A percentile compares a stretch with the other conserved stretches of the same genome.
phyloP scores from a whole-genome alignment of 2,329 filamentous ascomycete genomes.

The Cordyceps javanica region DNA sequence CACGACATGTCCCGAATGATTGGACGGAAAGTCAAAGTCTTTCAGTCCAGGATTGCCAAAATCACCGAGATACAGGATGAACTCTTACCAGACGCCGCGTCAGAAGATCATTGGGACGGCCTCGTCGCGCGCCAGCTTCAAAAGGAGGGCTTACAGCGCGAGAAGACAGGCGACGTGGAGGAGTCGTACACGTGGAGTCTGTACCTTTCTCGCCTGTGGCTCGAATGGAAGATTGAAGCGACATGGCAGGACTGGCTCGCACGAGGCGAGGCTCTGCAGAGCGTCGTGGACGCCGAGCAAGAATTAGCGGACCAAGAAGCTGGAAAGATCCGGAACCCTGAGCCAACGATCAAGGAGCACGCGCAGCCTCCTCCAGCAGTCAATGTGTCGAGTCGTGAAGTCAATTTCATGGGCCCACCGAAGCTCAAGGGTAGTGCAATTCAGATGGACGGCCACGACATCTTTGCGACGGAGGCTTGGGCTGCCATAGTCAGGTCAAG shows the following conservation, averaged over 20 bases:
- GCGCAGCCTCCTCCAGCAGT: background rate
- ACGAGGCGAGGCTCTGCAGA: constrained; percentile 33
- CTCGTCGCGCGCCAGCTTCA: constrained; percentile 25
- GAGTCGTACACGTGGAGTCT: constrained; percentile 26
- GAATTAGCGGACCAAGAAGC: constrained; percentile 21
- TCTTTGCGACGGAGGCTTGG: background rate
- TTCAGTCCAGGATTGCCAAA: constrained; percentile 34
- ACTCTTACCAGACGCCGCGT: constrained; percentile 20
- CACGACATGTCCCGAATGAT: constrained; percentile 51
- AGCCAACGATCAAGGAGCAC: background rate
- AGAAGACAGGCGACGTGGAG: constrained; percentile 1
- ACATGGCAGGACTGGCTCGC: constrained; percentile 35
- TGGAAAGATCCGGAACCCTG: background rate
- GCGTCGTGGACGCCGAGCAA: constrained; percentile 35
- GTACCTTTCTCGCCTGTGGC: constrained; percentile 27
- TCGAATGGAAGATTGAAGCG: constrained; percentile 24
- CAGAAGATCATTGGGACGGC: constrained; percentile 46
- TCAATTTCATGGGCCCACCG: background rate
- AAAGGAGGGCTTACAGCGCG: constrained; percentile 13
- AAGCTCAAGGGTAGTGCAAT: background rate
- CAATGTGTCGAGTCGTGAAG: background rate
- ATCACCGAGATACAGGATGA: constrained; percentile 36
- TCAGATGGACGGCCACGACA: constrained; percentile 1
- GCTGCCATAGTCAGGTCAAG: background rate
- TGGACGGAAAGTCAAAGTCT: constrained; percentile 40